Evolutionary conservation across 2,329 filamentous ascomycete species (phyloP).

Genomic region (Alternaria atra): DNA sequence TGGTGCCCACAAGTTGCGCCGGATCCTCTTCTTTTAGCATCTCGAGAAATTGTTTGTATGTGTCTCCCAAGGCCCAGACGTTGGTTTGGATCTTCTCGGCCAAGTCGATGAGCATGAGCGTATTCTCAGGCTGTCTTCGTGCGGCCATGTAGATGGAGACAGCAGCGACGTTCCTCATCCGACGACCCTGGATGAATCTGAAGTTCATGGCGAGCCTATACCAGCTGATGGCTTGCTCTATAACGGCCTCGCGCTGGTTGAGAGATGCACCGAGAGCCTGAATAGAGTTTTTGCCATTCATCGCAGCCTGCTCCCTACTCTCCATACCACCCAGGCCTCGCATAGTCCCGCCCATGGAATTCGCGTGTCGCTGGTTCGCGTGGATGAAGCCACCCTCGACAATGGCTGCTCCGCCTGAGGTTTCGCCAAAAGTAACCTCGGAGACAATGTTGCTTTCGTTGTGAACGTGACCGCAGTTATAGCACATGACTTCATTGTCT

Average conservation of each 20-base stretch:
- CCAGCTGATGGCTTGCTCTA: slow-evolving; percentile 52
- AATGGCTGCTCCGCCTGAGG: slow-evolving; percentile 81
- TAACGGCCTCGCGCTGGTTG: slow-evolving; percentile 47
- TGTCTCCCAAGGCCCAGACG: slow-evolving; percentile 89
- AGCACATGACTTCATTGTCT: slow-evolving; percentile 61
- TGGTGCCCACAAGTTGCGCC: slow-evolving; percentile 33
- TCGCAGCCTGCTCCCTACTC: slow-evolving; percentile 71
- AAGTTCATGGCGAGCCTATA: slow-evolving; percentile 65
- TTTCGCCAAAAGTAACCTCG: slow-evolving; percentile 91
- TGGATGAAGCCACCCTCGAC: slow-evolving; percentile 90
- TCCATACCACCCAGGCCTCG: slow-evolving; percentile 59
- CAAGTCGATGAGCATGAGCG: slow-evolving; percentile 93
- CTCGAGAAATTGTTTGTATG: slow-evolving; percentile 84
- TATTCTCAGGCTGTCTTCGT: slow-evolving; percentile 79
- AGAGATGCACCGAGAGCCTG: slow-evolving; percentile 51
- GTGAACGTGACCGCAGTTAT: slow-evolving; percentile 83
- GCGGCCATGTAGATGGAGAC: slow-evolving; percentile 91
- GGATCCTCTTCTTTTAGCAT: slow-evolving; percentile 70
- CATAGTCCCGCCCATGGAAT: slow-evolving; percentile 62
- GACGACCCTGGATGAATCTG: slow-evolving; percentile 72
- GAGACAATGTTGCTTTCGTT: slow-evolving; percentile 89
- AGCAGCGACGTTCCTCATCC: slow-evolving; percentile 84
- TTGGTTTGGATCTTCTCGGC: slow-evolving; percentile 86
- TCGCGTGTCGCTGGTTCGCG: slow-evolving; percentile 83
- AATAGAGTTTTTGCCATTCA: slow-evolving; percentile 58